These are phyloP conservation scores for Knoxdaviesia capensis DNA, from an alignment of 2,329 filamentous ascomycete genomes.

Conservation along the genomic window DNA sequence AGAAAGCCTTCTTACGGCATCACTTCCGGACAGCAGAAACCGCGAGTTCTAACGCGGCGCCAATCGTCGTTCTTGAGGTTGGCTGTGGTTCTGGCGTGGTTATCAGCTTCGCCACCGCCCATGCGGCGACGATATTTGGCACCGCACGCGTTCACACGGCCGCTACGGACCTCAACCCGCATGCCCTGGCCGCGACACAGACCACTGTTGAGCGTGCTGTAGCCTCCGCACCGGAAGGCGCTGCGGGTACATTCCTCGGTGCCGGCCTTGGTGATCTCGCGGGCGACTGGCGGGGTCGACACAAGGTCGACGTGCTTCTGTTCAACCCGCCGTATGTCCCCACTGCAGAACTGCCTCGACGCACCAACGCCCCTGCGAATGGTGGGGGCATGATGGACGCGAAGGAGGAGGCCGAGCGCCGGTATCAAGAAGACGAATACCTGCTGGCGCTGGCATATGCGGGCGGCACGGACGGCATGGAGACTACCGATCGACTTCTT, in stretches of 20 bases:
- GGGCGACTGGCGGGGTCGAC: conserved; percentile 27
- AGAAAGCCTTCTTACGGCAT: conserved; percentile 45
- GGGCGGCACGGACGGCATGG: conserved; percentile 81
- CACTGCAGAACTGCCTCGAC: conserved; percentile 47
- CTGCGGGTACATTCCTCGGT: conserved; percentile 36
- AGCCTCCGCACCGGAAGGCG: conserved; percentile 7
- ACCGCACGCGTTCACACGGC: conserved; percentile 48
- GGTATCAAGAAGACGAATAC: conserved; percentile 65
- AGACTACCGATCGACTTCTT: conserved; percentile 67
- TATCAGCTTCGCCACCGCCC: conserved; percentile 67
- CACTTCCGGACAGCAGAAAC: conserved; percentile 26
- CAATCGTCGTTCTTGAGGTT: conserved; percentile 55
- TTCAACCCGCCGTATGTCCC: conserved; percentile 98
- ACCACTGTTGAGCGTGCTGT: conserved; percentile 36
- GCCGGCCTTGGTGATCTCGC: conserved; percentile 52
- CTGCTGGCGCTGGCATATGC: conserved; percentile 75
- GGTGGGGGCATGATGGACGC: no score
- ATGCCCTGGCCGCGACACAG: conserved; percentile 59
- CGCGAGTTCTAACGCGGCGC: conserved; percentile 6
- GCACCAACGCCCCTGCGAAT: no score
- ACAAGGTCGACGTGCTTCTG: conserved; percentile 56
- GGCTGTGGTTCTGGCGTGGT: conserved; percentile 87
- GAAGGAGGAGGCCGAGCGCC: conserved; percentile 17
- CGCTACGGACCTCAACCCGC: conserved; percentile 67
- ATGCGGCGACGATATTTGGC: conserved; percentile 54